phyloP scores from a whole-genome alignment of 306 rosid species.

The Cucurbita argyrosperma region DNA sequence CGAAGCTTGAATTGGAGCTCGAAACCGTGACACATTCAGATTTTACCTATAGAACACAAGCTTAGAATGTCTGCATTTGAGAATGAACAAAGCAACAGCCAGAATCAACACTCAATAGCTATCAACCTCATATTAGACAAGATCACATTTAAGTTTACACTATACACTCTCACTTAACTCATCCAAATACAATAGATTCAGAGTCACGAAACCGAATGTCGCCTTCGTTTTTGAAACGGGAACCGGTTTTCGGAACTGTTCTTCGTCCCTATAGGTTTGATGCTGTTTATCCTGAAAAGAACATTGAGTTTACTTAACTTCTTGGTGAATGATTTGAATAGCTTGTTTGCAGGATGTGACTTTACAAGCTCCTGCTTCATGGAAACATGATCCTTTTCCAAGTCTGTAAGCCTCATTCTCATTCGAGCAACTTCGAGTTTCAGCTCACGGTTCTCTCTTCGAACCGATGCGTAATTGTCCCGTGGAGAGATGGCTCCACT shows the following conservation, averaged over 20 bases:
- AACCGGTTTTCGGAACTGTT: slow-evolving; percentile 49
- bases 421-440: slow-evolving; percentile 96
- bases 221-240: slow-evolving; percentile 80
- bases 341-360: slow-evolving; percentile 61
- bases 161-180: slow-evolving; percentile 18
- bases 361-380: slow-evolving; percentile 92
- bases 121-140: slow-evolving; percentile 19
- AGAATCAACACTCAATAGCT: slow-evolving; percentile 20
- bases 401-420: slow-evolving; percentile 95
- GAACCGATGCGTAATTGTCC: slow-evolving; percentile 91
- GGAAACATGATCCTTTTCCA: slow-evolving; percentile 85
- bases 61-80: not conserved
- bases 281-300: slow-evolving; percentile 48
- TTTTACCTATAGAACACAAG: not conserved
- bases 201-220: slow-evolving; percentile 78
- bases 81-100: slow-evolving; percentile 13
- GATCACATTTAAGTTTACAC: slow-evolving; percentile 24
- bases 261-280: slow-evolving; percentile 36
- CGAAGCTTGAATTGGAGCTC: not conserved
- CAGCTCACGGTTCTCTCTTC: slow-evolving; percentile 90
- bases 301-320: slow-evolving; percentile 65
- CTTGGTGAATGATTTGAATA: slow-evolving; percentile 61
- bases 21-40: not conserved
- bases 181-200: slow-evolving; percentile 16
- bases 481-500: slow-evolving; percentile 96